Evolutionary conservation across 2,329 filamentous ascomycete species (phyloP).

Genomic region (Penicillium rolfsii): DNA sequence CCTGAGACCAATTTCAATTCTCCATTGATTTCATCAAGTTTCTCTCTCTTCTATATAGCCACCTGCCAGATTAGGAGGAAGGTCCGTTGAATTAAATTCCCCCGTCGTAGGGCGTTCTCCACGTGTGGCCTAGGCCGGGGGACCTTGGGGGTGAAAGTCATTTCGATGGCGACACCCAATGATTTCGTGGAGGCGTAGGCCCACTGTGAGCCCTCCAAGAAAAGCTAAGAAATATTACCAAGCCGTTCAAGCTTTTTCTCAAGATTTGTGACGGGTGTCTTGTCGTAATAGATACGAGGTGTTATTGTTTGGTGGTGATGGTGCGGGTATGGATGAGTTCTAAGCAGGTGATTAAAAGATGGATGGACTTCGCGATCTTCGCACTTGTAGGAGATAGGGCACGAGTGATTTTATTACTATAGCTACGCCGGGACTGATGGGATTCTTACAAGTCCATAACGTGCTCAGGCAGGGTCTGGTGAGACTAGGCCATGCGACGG

Average conservation of each 20-base stretch:
- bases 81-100: not conserved
- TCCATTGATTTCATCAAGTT: not conserved
- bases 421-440: not conserved
- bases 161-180: conserved; percentile 17
- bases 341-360: not conserved
- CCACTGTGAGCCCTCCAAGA: conserved; percentile 9
- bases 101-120: conserved; percentile 8
- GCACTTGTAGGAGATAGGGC: no score
- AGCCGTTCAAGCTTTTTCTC: conserved; percentile 6
- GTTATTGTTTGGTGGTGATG: not conserved
- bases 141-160: conserved; percentile 27
- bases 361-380: not conserved
- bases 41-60: not conserved
- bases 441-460: not conserved
- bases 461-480: not conserved
- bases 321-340: not conserved
- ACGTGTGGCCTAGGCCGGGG: conserved; percentile 18
- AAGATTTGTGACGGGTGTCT: not conserved
- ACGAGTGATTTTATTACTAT: not conserved
- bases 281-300: not conserved
- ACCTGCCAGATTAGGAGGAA: no score
- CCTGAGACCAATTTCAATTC: not conserved
- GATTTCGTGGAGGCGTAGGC: not conserved
- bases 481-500: not conserved
- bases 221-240: conserved; percentile 7